These are phyloP conservation scores for Nicotiana otophora DNA, from an alignment of 257 asterid species.

Conservation along the genomic window DNA sequence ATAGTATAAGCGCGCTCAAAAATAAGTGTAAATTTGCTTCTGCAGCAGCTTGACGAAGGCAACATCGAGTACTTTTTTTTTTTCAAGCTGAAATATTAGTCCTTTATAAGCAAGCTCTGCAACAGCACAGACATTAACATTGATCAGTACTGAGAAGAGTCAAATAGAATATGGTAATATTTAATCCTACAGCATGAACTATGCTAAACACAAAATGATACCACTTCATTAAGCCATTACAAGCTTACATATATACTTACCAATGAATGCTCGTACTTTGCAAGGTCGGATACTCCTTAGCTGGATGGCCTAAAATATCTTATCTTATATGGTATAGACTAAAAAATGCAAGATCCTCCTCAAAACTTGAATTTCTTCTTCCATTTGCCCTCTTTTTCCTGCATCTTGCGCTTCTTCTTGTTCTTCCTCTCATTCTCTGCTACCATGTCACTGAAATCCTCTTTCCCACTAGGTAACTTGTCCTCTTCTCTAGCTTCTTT, in stretches of 20 bases:
- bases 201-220: not conserved
- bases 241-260: not conserved
- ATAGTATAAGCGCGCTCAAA: too few species aligned
- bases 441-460: conserved; percentile 99
- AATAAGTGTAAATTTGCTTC: too few species aligned
- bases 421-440: conserved; percentile 88
- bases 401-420: conserved; percentile 77
- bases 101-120: not conserved
- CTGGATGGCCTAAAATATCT: not conserved
- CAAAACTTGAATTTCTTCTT: conserved; percentile 91
- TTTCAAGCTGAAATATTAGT: not conserved
- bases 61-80: too few species aligned
- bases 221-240: not conserved
- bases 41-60: too few species aligned
- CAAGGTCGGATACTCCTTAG: not conserved
- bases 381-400: conserved; percentile 84
- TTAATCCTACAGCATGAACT: not conserved
- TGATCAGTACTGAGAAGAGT: not conserved
- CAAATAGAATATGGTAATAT: too few species aligned
- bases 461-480: conserved; percentile 66
- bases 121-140: not conserved
- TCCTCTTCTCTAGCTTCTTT: conserved; percentile 99
- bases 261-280: not conserved
- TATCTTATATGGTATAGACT: too few species aligned
- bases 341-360: not conserved